These are phyloP conservation scores for Gonium pectorale DNA, from an alignment of 139 green algal genomes.

Conservation along the genomic window DNA sequence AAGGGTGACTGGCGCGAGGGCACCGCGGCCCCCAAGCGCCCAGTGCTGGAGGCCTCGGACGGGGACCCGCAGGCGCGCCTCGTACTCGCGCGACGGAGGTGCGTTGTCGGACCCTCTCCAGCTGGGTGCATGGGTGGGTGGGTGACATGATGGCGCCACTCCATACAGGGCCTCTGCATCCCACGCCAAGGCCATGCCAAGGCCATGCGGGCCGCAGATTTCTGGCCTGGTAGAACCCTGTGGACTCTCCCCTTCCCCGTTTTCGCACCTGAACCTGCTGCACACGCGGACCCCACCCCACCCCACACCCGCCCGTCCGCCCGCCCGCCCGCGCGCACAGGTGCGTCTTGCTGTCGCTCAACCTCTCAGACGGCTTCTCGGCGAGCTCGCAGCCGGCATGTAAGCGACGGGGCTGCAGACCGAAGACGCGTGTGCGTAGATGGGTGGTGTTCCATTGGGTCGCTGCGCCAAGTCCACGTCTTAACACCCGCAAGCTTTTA, in stretches of 20 bases:
- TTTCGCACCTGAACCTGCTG: background rate
- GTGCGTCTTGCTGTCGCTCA: constrained; percentile 11
- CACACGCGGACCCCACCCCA: background rate
- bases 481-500: too few relatives aligned
- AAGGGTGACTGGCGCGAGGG: constrained; percentile 38
- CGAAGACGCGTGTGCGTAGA: background rate
- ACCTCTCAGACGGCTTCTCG: constrained; percentile 13
- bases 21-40: background rate
- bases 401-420: background rate
- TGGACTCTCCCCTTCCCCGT: background rate
- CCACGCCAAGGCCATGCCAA: too few relatives aligned
- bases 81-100: background rate
- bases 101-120: background rate
- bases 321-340: background rate
- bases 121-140: background rate
- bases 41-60: background rate
- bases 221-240: background rate
- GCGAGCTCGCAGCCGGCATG: background rate
- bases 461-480: too few relatives aligned
- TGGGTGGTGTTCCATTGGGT: too few relatives aligned
- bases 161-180: too few relatives aligned
- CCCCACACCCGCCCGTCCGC: background rate
- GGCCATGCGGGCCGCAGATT: too few relatives aligned
- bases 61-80: background rate
- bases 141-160: background rate